Evolutionary conservation across 306 rosid species (phyloP).

Genomic region (Styphnolobium japonicum): DNA sequence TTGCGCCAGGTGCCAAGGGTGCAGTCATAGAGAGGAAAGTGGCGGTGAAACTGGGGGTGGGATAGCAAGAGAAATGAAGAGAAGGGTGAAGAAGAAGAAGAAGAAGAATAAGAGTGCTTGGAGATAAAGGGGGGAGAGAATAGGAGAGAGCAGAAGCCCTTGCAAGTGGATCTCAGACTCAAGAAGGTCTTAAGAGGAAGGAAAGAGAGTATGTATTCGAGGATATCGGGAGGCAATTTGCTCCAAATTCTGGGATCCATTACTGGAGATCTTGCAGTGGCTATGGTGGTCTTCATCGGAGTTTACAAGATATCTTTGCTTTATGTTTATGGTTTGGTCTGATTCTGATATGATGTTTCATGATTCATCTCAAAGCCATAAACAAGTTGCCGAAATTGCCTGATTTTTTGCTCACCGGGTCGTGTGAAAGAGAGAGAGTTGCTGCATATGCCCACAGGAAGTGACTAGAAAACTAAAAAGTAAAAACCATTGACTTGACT

Average conservation of each 20-base stretch:
- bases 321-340: background rate
- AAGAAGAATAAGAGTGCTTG: conserved; percentile 51
- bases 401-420: background rate
- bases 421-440: background rate
- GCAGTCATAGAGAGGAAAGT: conserved; percentile 70
- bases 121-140: conserved; percentile 66
- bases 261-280: background rate
- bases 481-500: conserved; percentile 22
- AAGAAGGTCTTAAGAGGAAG: conserved; percentile 67
- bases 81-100: conserved; percentile 42
- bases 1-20: conserved; percentile 58
- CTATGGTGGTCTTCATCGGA: conserved; percentile 27
- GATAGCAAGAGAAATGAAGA: conserved; percentile 75
- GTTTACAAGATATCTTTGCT: background rate
- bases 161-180: conserved; percentile 79
- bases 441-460: background rate
- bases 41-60: conserved; percentile 68
- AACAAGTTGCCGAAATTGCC: background rate
- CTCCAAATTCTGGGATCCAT: conserved; percentile 91
- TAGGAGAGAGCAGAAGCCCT: conserved; percentile 62
- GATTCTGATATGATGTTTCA: background rate
- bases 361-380: background rate
- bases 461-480: background rate
- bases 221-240: conserved; percentile 64
- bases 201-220: conserved; percentile 63